Conservation (phyloP, 768 basidiomycete genomes). For the Hydnomerulius pinastri region DNA sequence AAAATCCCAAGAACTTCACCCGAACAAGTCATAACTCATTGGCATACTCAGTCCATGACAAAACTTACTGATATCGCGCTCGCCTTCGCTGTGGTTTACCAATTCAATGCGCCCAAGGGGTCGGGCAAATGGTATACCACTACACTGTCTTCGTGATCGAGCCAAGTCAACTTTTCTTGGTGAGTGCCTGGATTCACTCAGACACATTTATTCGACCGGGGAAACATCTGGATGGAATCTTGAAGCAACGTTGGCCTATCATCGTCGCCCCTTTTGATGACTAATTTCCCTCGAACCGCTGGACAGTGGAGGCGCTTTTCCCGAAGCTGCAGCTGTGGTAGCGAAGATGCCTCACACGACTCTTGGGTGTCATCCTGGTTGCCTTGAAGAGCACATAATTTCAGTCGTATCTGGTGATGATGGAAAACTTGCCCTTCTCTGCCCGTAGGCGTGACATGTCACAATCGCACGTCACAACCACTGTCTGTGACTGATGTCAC, state of each 20-base stretch:
- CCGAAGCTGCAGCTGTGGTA: slow-evolving; percentile 13
- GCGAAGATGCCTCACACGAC: slow-evolving; percentile 31
- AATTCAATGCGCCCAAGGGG: slow-evolving; percentile 5
- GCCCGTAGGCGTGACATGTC: slow-evolving; percentile 28
- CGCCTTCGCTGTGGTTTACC: slow-evolving; percentile 15
- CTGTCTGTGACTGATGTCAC: slow-evolving; percentile 31
- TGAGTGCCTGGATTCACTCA: slow-evolving; percentile 36
- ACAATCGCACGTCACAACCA: no score
- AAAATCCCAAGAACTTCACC: slow-evolving; percentile 26
- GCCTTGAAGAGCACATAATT: slow-evolving; percentile 30
- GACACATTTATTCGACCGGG: slow-evolving; percentile 21
- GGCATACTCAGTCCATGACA: slow-evolving; percentile 19
- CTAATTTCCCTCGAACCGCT: slow-evolving; percentile 8
- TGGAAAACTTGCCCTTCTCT: slow-evolving; percentile 33
- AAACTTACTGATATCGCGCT: slow-evolving; percentile 24
- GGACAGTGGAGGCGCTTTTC: neutral
- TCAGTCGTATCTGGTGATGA: slow-evolving; percentile 31
- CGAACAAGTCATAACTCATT: slow-evolving; percentile 23
- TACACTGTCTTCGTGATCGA: neutral
- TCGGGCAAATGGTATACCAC: neutral
- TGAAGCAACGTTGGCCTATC: slow-evolving; percentile 1
- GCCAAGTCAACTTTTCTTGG: slow-evolving; percentile 19
- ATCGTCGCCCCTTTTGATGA: slow-evolving; percentile 1
- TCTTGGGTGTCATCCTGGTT: slow-evolving; percentile 22
- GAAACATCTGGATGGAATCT: slow-evolving; percentile 19